These are phyloP conservation scores for Nissolia schottii DNA, from an alignment of 306 rosid genomes.

Conservation along the genomic window DNA sequence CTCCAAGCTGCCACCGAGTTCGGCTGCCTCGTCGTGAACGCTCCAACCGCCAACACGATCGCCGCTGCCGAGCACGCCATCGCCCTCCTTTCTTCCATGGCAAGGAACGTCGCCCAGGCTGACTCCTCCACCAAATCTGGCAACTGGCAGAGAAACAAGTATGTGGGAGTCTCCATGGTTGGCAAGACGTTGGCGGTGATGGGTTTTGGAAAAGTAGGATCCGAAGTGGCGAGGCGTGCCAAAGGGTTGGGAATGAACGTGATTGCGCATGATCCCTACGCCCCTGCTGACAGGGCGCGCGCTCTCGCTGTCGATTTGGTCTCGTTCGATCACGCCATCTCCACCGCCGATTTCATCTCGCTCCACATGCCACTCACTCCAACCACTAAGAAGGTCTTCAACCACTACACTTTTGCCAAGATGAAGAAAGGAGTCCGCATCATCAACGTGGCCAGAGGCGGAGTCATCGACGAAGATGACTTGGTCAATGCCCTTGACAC, in stretches of 20 bases:
- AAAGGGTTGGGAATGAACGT: constrained; percentile 76
- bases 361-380: constrained; percentile 81
- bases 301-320: constrained; percentile 66
- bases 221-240: constrained; percentile 67
- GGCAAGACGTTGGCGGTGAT: constrained; percentile 68
- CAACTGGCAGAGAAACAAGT: constrained; percentile 66
- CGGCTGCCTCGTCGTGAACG: constrained; percentile 72
- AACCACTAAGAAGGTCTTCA: constrained; percentile 51
- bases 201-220: constrained; percentile 85
- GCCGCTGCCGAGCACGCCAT: constrained; percentile 73
- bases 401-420: constrained; percentile 48
- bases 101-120: constrained; percentile 64
- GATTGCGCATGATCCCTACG: constrained; percentile 65
- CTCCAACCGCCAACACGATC: constrained; percentile 66
- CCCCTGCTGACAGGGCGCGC: constrained; percentile 61
- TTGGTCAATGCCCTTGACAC: constrained; percentile 55
- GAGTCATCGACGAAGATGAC: constrained; percentile 71
- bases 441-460: constrained; percentile 74
- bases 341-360: constrained; percentile 59
- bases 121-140: constrained; percentile 73
- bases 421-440: constrained; percentile 73
- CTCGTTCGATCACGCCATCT: constrained; percentile 57
- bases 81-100: constrained; percentile 60
- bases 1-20: constrained; percentile 66
- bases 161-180: constrained; percentile 69